Evolutionary conservation across 805 yeast species (phyloP), one percentile per base, ranked within the genome.

Genomic region (Sugiyamaella qingdaonensis): DNA sequence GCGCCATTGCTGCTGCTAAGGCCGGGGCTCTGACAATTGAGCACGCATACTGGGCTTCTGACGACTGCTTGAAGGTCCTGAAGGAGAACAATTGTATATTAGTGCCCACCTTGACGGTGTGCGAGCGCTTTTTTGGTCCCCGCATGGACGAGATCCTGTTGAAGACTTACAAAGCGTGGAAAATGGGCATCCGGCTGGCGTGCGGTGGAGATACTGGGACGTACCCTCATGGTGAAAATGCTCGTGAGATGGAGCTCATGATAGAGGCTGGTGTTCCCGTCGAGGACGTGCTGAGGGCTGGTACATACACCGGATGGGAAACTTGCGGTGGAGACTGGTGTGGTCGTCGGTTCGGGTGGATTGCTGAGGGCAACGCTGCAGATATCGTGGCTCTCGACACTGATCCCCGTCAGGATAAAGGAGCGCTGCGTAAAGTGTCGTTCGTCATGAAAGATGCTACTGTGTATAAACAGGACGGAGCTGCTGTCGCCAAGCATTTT

Each of bases 371-470:
- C 7, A 24, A 16, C 5, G 47, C 47, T 27, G 47, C 47, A 10
- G 47, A 44, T 21, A 44, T 44, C 14, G 24, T 44, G 7, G 47
- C 47, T 44, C 35, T 44, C 4, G 47, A 44, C 14, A 19, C 47
- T 18, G 47, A 44, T 31, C 47, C 47, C 2, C 16, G 47, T 7
- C 5, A 44, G 8, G 47, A 44, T 10, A 14, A 14, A 13, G 47
- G 18, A n/a, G 47, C 47, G 4, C 19, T 44, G 14, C 47, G 47
- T 16, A 44, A 44, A 16, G 47, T 44, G 11, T 44, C 47, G 13
- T 44, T 44, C 24, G 47, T 44, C 24, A 44, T 44, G 47, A 44
- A 44, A 24, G 47, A 44, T 44, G 47, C 47, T 11, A 44, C 47
- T 21, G 47, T 44, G 4, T 44, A 44, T 16, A 44, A 44, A 16